These are phyloP conservation scores for Amanita brunnescens DNA, from an alignment of 768 basidiomycete genomes.

Conservation along the genomic window DNA sequence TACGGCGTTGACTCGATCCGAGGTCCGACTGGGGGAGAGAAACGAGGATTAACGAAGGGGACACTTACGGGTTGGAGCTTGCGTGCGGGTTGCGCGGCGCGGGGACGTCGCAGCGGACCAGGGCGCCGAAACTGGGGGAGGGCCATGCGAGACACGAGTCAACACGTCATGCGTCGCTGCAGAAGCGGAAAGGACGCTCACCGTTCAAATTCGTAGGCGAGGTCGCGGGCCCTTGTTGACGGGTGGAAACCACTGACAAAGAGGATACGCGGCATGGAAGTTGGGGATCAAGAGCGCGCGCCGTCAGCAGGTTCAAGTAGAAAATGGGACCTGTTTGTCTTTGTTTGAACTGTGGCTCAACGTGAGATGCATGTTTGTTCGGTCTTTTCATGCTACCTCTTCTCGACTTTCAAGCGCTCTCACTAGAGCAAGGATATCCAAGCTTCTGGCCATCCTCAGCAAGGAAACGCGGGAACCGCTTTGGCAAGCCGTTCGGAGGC, in stretches of 20 bases:
- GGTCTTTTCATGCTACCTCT: conserved; percentile 10
- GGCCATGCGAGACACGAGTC: conserved; percentile 3
- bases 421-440: conserved; percentile 19
- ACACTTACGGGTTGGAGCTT: conserved; percentile 75
- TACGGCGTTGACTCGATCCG: conserved; percentile 24
- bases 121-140: conserved; percentile 74
- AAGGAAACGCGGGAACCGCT: conserved; percentile 27
- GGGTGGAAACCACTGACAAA: conserved; percentile 85
- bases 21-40: conserved; percentile 16
- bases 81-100: conserved; percentile 75
- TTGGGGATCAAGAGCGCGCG: conserved; percentile 15
- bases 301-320: conserved; percentile 15
- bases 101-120: conserved; percentile 85
- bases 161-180: neutral
- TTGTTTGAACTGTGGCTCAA: conserved; percentile 11
- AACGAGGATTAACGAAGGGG: conserved; percentile 14
- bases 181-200: conserved; percentile 20
- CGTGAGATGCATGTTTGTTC: no score
- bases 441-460: conserved; percentile 26
- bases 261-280: conserved; percentile 67
- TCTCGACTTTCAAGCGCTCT: conserved; percentile 9
- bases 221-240: conserved; percentile 71
- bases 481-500: conserved; percentile 30
- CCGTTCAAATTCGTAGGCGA: conserved; percentile 86
- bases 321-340: conserved; percentile 13